Conservation (phyloP, 169 alveolate species). For the Toxoplasma gondii region DNA sequence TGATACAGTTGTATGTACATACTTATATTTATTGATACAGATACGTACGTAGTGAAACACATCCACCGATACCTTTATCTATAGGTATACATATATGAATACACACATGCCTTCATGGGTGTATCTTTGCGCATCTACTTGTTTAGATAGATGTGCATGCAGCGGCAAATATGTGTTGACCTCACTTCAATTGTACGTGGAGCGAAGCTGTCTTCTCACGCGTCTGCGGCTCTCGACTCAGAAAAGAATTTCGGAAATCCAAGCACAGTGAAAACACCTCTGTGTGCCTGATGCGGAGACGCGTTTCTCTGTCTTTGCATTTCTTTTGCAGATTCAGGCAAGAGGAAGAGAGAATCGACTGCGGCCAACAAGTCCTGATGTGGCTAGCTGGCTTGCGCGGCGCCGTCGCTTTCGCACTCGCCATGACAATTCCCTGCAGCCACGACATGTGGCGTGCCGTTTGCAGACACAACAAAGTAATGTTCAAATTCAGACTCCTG, state of each 20-base stretch:
- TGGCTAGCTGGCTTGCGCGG: slow-evolving; percentile 54
- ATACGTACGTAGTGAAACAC: not conserved
- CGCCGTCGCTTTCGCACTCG: slow-evolving; percentile 56
- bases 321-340: slow-evolving; percentile 5
- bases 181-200: not conserved
- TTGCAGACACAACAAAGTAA: slow-evolving; percentile 39
- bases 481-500: too few species aligned
- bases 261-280: too few species aligned
- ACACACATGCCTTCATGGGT: not conserved
- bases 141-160: not conserved
- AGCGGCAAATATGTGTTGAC: not conserved
- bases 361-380: slow-evolving; percentile 35
- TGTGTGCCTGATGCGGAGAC: too few species aligned
- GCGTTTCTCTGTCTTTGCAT: not conserved
- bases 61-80: not conserved
- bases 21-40: too few species aligned
- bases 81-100: not conserved
- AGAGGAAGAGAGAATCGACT: slow-evolving; percentile 19
- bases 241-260: too few species aligned
- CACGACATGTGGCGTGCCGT: not conserved
- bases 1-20: too few species aligned
- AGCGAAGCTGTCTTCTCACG: not conserved
- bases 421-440: slow-evolving; percentile 51
- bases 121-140: not conserved
- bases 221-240: too few species aligned